These are phyloP conservation scores for Plantago elongata DNA, from an alignment of 257 asterid species.

Conservation along the genomic window DNA sequence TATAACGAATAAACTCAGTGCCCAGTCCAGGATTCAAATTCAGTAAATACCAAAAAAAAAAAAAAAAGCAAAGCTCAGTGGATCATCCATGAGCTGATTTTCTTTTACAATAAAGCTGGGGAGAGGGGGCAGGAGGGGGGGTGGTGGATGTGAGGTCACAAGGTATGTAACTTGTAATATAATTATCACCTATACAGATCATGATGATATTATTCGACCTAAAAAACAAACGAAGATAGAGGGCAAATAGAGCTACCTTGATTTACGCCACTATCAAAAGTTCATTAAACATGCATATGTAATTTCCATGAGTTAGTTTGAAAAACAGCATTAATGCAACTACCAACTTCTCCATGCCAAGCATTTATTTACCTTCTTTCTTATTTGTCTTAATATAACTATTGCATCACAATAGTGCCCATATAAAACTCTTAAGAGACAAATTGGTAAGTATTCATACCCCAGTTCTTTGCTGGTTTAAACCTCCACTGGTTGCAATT, in stretches of 20 bases:
- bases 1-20: conserved; percentile 16
- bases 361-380: not conserved
- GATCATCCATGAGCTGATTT: no score
- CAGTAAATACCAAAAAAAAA: not conserved
- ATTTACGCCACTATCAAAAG: not conserved
- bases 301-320: not conserved
- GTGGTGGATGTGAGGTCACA: no score
- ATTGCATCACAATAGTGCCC: not conserved
- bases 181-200: not conserved
- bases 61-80: not conserved
- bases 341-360: not conserved
- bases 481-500: conserved; percentile 95
- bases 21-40: conserved; percentile 13
- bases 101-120: no score
- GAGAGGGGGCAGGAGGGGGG: no score
- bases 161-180: no score
- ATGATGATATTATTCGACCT: not conserved
- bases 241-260: not conserved
- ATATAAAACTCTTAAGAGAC: conserved; percentile 5
- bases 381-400: not conserved
- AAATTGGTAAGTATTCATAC: conserved; percentile 34
- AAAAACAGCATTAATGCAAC: not conserved
- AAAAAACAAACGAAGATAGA: not conserved
- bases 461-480: conserved; percentile 99
- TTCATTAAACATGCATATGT: conserved; percentile 7